Percentiles rank a stretch among this genome's conserved stretches.
Evolutionary conservation across 2,329 filamentous ascomycete species (phyloP).

Genomic region (Xylariales sp.): DNA sequence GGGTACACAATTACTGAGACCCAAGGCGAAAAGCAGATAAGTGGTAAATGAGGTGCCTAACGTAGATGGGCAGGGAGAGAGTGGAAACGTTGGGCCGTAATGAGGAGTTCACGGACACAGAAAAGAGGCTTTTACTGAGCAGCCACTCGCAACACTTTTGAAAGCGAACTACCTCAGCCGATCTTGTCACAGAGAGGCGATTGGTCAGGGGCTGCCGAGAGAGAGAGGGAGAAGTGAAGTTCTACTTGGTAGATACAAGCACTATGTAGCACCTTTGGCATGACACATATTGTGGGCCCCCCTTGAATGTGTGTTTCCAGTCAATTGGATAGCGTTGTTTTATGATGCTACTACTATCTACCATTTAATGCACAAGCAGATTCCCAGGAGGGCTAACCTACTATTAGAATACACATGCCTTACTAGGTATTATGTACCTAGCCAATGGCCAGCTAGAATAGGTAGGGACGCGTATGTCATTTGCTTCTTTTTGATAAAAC

Average conservation of each 20-base stretch:
- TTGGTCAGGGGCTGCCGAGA: not conserved
- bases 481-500: conserved; percentile 33
- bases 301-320: conserved; percentile 3
- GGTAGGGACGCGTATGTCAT: not conserved
- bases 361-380: not conserved
- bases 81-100: conserved; percentile 5
- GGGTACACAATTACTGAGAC: no score
- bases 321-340: not conserved
- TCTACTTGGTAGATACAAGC: not conserved
- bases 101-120: not conserved
- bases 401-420: not conserved
- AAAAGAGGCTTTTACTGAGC: not conserved
- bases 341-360: no score
- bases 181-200: not conserved
- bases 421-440: not conserved
- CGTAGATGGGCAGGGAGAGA: not conserved
- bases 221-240: not conserved
- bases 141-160: conserved; percentile 3
- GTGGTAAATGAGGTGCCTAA: not conserved
- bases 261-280: not conserved
- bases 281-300: conserved; percentile 6
- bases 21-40: not conserved
- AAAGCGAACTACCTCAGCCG: not conserved
- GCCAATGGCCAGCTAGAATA: not conserved
- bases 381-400: conserved; percentile 2